Evolutionary conservation across 2,329 filamentous ascomycete genomes (phyloP).

Genomic region (Aureobasidium sp.): DNA sequence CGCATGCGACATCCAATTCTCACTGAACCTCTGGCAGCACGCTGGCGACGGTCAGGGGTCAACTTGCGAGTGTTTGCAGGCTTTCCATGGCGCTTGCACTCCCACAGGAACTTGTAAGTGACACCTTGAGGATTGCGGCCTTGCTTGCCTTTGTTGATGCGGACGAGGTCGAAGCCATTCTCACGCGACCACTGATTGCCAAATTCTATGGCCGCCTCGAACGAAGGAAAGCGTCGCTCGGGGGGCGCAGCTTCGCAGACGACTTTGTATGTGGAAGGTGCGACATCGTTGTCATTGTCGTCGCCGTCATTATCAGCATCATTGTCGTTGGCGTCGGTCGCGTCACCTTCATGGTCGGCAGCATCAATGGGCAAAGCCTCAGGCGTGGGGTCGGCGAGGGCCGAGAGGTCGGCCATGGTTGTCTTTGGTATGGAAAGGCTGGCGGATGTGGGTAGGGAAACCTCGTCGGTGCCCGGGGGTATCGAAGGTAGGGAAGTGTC

Average conservation of each 20-base stretch:
- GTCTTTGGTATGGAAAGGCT: background rate
- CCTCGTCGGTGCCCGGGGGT: background rate
- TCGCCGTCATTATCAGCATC: background rate
- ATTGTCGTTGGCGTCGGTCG: background rate
- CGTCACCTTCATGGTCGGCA: background rate
- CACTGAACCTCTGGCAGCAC: background rate
- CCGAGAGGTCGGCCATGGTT: constrained; percentile 5
- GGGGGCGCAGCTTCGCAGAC: constrained; percentile 9
- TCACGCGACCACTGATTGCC: constrained; percentile 13
- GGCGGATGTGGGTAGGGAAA: background rate
- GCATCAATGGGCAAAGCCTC: background rate
- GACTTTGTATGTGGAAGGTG: background rate
- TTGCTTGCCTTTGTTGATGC: constrained; percentile 15
- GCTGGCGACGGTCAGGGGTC: background rate
- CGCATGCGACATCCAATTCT: constrained; percentile 13
- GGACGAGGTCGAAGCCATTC: constrained; percentile 11
- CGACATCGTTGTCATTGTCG: background rate
- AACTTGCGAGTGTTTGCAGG: constrained; percentile 11
- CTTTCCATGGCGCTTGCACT: constrained; percentile 14
- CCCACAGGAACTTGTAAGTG: constrained; percentile 14
- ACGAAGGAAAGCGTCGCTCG: constrained; percentile 6
- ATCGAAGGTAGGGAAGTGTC: background rate
- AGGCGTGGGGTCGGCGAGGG: background rate
- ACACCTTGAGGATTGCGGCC: constrained; percentile 11
- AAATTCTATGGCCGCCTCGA: constrained; percentile 10